A percentile compares a stretch with the other conserved stretches of the same genome.
Conservation (phyloP, 1,284 basidiomycete species). For the Leccinum huronense region DNA sequence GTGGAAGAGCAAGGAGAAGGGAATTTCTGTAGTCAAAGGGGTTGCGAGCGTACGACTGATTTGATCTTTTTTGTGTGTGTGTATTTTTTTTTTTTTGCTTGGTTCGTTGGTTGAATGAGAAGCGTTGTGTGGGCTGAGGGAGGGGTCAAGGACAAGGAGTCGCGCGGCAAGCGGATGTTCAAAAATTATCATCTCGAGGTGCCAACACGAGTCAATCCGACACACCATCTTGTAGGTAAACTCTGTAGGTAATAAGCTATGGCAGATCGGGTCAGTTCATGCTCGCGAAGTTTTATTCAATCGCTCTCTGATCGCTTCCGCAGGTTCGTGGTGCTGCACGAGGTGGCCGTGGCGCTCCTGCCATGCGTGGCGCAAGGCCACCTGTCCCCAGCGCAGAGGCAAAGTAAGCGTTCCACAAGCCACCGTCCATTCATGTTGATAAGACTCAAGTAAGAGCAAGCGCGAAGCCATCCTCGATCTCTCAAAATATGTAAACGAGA, state of each 20-base stretch:
- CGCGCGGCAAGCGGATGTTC: slow-evolving; percentile 38
- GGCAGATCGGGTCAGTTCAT: slow-evolving; percentile 61
- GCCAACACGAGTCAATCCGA: slow-evolving; percentile 11
- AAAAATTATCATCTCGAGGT: slow-evolving; percentile 27
- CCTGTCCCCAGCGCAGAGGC: slow-evolving; percentile 23
- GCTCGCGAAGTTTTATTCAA: slow-evolving; percentile 11
- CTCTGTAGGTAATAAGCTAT: slow-evolving; percentile 34
- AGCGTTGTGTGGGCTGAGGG: slow-evolving; percentile 21
- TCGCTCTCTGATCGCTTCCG: slow-evolving; percentile 26
- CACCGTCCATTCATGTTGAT: slow-evolving; percentile 27
- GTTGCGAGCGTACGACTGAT: slow-evolving; percentile 9
- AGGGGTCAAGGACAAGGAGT: slow-evolving; percentile 17
- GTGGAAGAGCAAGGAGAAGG: slow-evolving; percentile 17
- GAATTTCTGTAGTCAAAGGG: slow-evolving; percentile 10
- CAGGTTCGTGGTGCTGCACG: slow-evolving; percentile 54
- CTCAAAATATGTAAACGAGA: slow-evolving; percentile 89
- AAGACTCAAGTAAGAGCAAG: slow-evolving; percentile 65
- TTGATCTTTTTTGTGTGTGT: slow-evolving; percentile 16
- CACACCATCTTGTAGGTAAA: slow-evolving; percentile 24
- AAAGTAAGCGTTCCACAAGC: slow-evolving; percentile 24
- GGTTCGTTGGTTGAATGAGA: background rate
- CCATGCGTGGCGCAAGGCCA: slow-evolving; percentile 44
- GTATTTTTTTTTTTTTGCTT: slow-evolving; percentile 8
- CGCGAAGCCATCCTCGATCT: slow-evolving; percentile 96
- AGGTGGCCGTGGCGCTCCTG: slow-evolving; percentile 42